Conservation (phyloP, 2,329 filamentous ascomycete species). For the Myriangium duriaei region DNA sequence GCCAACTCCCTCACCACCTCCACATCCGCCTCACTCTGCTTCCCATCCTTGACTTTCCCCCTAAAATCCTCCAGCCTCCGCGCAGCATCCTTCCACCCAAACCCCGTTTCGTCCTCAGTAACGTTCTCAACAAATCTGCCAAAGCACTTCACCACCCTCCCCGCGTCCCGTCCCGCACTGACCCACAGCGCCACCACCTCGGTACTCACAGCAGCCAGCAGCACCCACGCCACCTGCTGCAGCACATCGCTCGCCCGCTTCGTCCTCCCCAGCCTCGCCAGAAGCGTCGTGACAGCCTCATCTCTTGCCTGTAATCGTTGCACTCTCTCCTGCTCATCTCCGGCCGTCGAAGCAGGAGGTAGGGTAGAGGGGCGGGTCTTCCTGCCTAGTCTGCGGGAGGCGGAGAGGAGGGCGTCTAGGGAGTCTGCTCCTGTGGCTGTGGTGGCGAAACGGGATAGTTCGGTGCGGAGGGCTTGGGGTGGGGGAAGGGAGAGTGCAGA, state of each 20-base stretch:
- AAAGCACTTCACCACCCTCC: conserved; percentile 23
- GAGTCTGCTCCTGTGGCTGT: conserved; percentile 14
- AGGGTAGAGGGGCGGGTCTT: conserved; percentile 13
- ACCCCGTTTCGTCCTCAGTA: conserved; percentile 14
- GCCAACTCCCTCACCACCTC: conserved; percentile 19
- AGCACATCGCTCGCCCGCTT: conserved; percentile 20
- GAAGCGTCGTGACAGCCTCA: conserved; percentile 14
- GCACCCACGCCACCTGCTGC: conserved; percentile 23
- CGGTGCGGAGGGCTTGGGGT: conserved; percentile 15
- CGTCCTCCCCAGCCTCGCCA: conserved; percentile 17
- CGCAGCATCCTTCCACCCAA: conserved; percentile 2
- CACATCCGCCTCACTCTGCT: conserved; percentile 16
- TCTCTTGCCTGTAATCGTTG: conserved; percentile 13
- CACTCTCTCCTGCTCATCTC: background rate
- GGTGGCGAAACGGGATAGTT: conserved; percentile 19
- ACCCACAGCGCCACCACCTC: conserved; percentile 19
- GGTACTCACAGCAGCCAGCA: conserved; percentile 14
- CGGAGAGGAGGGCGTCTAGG: conserved; percentile 16
- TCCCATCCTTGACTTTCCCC: conserved; percentile 19
- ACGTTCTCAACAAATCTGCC: conserved; percentile 13
- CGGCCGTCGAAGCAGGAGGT: background rate
- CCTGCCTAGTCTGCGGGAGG: conserved; percentile 16
- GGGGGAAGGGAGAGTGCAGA: conserved; percentile 15
- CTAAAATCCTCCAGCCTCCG: conserved; percentile 18
- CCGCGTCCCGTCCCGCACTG: conserved; percentile 24